Percentiles rank a stretch among this genome's conserved stretches.
Evolutionary conservation across 2,329 filamentous ascomycete genomes (phyloP).

Genomic region (Monosporascus sp.): DNA sequence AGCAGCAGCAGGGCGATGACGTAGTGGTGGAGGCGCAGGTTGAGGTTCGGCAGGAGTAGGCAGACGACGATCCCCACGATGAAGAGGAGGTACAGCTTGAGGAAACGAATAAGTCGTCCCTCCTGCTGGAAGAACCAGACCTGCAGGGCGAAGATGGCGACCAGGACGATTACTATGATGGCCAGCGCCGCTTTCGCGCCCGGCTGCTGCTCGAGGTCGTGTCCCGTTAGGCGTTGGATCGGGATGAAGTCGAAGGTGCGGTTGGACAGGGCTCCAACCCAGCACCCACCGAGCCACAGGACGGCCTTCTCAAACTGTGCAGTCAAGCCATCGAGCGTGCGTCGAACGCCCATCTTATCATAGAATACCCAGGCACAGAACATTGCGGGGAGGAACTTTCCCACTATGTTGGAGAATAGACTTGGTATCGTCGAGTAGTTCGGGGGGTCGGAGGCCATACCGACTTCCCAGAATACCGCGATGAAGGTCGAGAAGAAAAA

Average conservation of each 20-base stretch:
- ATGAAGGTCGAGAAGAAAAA: conserved; percentile 84
- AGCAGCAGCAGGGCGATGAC: conserved; percentile 82
- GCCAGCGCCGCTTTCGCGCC: conserved; percentile 80
- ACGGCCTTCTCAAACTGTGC: conserved; percentile 88
- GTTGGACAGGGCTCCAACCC: conserved; percentile 88
- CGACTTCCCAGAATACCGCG: conserved; percentile 83
- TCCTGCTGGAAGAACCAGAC: conserved; percentile 83
- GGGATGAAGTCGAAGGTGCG: conserved; percentile 94
- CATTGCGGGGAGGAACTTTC: conserved; percentile 78
- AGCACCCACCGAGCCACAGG: conserved; percentile 83
- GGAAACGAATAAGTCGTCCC: conserved; percentile 70
- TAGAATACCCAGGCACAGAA: conserved; percentile 88
- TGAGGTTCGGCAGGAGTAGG: conserved; percentile 68
- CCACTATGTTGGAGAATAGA: conserved; percentile 71
- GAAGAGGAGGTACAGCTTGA: conserved; percentile 71
- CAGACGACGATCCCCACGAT: conserved; percentile 61
- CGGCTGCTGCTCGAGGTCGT: conserved; percentile 83
- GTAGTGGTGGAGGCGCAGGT: conserved; percentile 87
- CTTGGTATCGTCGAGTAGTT: conserved; percentile 59
- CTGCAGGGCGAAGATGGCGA: conserved; percentile 66
- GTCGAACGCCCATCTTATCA: conserved; percentile 70
- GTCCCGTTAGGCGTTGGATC: conserved; percentile 82
- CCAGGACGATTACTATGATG: conserved; percentile 67
- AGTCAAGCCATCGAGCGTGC: conserved; percentile 64
- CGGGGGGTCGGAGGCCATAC: conserved; percentile 83